Base-by-base conservation (phyloP, 106 monocot species). In the Dactylorhiza incarnata region DNA sequence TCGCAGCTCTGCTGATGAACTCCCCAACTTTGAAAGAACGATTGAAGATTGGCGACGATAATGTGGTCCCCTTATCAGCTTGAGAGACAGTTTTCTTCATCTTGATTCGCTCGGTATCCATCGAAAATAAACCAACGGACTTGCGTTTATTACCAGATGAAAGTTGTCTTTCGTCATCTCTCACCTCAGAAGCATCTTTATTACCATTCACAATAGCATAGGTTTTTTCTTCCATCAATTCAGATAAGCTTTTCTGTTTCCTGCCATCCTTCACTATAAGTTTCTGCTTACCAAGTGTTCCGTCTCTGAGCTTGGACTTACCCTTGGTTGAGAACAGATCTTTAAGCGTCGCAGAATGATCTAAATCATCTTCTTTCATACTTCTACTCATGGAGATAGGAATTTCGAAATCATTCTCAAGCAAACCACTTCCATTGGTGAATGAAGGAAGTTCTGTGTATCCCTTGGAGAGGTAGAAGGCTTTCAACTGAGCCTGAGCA, bases 21-120 rank as follows among this genome's bases (percentile, higher is more conserved):
- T 89, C 89, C 47, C 89, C 89, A 74, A 93, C 76, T 73, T 82
- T 89, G 79, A 89, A 87, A 48, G 89, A 87, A 65, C 74, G 83
- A 61, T 54, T 73, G 76, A 56, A 62, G 67, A 45, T 62, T 45
- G 81, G 76, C 65, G 83, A 71, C 49, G 83, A 48, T 67, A 81
- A 54, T 66, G 76, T 87, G 67, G 71, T 53, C 47, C 62, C 75
- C 11, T 75, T 45, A 75, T 82, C 85, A 19, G 71, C 80, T 13
- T 81, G 77, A n/a, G 56, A 62, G 66, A 87, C 81, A 0, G 79
- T 24, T 56, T 56, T 83, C 59, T 69, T 85, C 72, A 77, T 85
- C 83, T 85, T 91, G 65, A 37, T 68, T 67, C 44, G 75, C 37
- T 55, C 69, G 23, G 48, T 44, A 29, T 76, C 80, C 24, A 12